A percentile compares a stretch with the other conserved stretches of the same genome.
phyloP scores from a whole-genome alignment of 2,329 filamentous ascomycete species.

The Capronia epimyces region DNA sequence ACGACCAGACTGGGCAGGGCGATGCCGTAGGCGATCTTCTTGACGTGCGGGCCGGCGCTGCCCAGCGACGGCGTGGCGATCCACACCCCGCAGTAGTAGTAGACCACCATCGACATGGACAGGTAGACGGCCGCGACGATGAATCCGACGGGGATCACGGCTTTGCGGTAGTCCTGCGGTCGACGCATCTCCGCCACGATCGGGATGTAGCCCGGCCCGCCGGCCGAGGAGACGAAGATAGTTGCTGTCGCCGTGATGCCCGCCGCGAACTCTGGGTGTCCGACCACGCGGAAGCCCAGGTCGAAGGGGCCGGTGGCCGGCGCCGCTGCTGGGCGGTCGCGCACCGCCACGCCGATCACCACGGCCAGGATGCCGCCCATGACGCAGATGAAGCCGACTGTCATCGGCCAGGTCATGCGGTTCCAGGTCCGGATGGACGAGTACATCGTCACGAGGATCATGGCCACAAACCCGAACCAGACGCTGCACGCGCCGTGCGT shows the following conservation, averaged over 20 bases:
- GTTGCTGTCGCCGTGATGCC: conserved; percentile 32
- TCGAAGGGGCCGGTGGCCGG: not conserved
- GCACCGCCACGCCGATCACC: conserved; percentile 38
- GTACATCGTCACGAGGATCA: conserved; percentile 45
- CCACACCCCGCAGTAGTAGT: conserved; percentile 44
- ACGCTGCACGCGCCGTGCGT: conserved; percentile 56
- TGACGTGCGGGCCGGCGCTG: conserved; percentile 40
- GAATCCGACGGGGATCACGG: conserved; percentile 67
- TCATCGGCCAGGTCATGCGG: conserved; percentile 58
- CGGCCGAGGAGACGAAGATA: conserved; percentile 33
- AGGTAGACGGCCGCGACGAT: conserved; percentile 41
- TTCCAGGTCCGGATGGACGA: conserved; percentile 55
- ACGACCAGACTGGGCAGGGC: conserved; percentile 34
- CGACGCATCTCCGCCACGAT: conserved; percentile 92
- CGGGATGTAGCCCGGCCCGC: conserved; percentile 64
- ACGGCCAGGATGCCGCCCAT: conserved; percentile 55
- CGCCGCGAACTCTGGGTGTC: conserved; percentile 26
- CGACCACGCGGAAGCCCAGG: conserved; percentile 31
- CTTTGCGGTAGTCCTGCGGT: conserved; percentile 79
- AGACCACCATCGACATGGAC: conserved; percentile 39
- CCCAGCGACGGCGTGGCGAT: conserved; percentile 46
- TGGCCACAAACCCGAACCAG: conserved; percentile 52
- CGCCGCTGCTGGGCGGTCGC: not conserved
- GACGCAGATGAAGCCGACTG: conserved; percentile 55
- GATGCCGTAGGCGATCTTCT: conserved; percentile 43